A percentile compares a stretch with the other conserved stretches of the same genome.
These are phyloP conservation scores for Candida boleticola DNA, from an alignment of 805 yeast species.

Conservation along the genomic window DNA sequence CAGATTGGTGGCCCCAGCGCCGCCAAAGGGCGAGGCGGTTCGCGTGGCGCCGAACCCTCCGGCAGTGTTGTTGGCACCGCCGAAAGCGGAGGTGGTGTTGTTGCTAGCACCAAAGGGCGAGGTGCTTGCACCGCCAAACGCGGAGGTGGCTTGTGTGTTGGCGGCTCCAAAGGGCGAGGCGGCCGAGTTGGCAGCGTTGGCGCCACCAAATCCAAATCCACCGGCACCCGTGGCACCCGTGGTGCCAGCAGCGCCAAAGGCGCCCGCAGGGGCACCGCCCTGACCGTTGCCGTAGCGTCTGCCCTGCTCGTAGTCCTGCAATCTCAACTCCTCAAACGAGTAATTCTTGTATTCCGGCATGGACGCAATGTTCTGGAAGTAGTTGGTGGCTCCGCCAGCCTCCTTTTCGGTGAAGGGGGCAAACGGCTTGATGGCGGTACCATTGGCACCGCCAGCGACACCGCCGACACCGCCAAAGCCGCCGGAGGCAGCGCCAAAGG, in stretches of 20 bases:
- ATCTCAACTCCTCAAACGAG: conserved; percentile 85
- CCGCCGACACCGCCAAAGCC: conserved; percentile 23
- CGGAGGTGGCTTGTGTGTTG: conserved; percentile 15
- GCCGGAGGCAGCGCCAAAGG: conserved; percentile 22
- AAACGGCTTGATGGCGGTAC: conserved; percentile 73
- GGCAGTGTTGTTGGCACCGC: conserved; percentile 26
- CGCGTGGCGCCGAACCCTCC: not conserved
- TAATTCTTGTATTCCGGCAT: conserved; percentile 88
- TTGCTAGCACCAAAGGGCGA: conserved; percentile 34
- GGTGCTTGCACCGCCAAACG: conserved; percentile 17
- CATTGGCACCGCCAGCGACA: conserved; percentile 46
- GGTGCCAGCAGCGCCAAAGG: conserved; percentile 23
- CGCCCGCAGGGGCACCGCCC: conserved; percentile 25
- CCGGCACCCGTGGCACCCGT: conserved; percentile 22
- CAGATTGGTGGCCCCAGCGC: conserved; percentile 10
- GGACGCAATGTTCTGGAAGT: conserved; percentile 71
- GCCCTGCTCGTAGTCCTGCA: conserved; percentile 79
- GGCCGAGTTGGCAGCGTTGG: conserved; percentile 22
- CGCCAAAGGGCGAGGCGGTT: conserved; percentile 18
- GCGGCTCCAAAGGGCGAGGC: conserved; percentile 19
- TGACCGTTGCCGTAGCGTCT: conserved; percentile 55
- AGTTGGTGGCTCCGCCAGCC: conserved; percentile 46
- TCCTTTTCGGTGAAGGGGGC: conserved; percentile 73
- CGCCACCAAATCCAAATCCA: conserved; percentile 19
- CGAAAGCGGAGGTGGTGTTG: conserved; percentile 26